phyloP scores from a whole-genome alignment of 345 rosid genomes.

The Firmiana major region DNA sequence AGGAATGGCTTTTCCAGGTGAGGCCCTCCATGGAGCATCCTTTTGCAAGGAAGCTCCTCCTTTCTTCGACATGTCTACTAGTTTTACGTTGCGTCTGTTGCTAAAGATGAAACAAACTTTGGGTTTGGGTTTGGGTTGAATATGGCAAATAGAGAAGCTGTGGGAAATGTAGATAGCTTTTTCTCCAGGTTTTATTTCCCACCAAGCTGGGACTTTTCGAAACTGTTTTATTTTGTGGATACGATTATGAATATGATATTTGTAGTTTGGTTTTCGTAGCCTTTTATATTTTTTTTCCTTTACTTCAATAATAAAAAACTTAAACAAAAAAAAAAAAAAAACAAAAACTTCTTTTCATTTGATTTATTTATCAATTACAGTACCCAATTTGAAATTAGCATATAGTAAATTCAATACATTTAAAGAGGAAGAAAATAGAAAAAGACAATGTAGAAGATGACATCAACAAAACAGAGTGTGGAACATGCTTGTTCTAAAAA shows the following conservation, averaged over 20 bases:
- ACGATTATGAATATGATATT: neutral
- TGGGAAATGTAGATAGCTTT: neutral
- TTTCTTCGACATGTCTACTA: constrained; percentile 49
- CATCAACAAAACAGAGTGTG: neutral
- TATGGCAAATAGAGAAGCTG: neutral
- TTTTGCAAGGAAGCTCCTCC: constrained; percentile 53
- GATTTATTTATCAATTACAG: too few relatives aligned
- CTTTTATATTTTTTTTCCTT: neutral
- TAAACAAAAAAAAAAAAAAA: too few relatives aligned
- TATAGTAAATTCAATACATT: too few relatives aligned
- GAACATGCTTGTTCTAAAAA: neutral
- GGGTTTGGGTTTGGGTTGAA: neutral
- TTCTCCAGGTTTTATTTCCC: neutral
- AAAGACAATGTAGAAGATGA: neutral
- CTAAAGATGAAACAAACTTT: neutral
- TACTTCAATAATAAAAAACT: too few relatives aligned
- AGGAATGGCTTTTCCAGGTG: constrained; percentile 56
- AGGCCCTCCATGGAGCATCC: constrained; percentile 84
- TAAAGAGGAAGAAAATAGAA: too few relatives aligned
- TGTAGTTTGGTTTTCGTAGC: neutral
- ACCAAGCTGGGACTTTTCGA: neutral
- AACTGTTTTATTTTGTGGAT: neutral
- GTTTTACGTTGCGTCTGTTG: neutral
- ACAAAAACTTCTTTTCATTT: too few relatives aligned
- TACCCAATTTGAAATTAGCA: too few relatives aligned